Evolutionary conservation across 2,329 filamentous ascomycete genomes (phyloP).

Genomic region (Alternaria triticina): DNA sequence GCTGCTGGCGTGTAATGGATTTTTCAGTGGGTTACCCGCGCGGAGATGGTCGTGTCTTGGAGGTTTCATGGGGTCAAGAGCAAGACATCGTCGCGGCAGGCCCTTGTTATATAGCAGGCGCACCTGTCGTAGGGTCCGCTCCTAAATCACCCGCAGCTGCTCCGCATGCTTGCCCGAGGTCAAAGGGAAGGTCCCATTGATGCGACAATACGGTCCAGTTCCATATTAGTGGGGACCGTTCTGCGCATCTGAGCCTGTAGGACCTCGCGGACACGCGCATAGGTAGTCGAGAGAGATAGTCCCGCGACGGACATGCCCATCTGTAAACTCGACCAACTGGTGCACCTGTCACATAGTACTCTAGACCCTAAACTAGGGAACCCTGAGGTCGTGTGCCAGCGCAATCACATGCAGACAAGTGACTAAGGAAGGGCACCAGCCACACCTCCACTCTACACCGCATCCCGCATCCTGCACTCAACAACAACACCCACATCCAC

Average conservation of each 20-base stretch:
- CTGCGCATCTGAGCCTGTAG: not conserved
- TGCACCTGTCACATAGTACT: not conserved
- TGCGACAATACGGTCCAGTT: slow-evolving; percentile 6
- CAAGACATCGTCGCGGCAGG: slow-evolving; percentile 21
- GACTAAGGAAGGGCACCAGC: slow-evolving; percentile 31
- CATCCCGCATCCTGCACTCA: slow-evolving; percentile 22
- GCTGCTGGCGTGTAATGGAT: slow-evolving; percentile 25
- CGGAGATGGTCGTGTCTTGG: slow-evolving; percentile 22
- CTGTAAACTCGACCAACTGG: not conserved
- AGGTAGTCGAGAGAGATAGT: not conserved
- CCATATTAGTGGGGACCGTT: slow-evolving; percentile 4
- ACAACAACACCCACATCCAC: slow-evolving; percentile 12
- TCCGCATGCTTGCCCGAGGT: slow-evolving; percentile 39
- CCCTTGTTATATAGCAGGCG: slow-evolving; percentile 32
- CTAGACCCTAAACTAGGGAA: slow-evolving; percentile 1
- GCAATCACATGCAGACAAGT: slow-evolving; percentile 29
- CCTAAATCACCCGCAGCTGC: slow-evolving; percentile 34
- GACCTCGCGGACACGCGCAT: not conserved
- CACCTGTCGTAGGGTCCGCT: slow-evolving; percentile 16
- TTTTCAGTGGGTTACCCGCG: slow-evolving; percentile 22
- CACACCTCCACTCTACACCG: slow-evolving; percentile 30
- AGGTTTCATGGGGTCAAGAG: slow-evolving; percentile 25
- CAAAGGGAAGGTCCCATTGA: slow-evolving; percentile 4
- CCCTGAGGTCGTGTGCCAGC: slow-evolving; percentile 14
- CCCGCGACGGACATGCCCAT: not conserved